Base-by-base conservation (phyloP, 306 rosid genomes). In the Hippophae gyantsensis region DNA sequence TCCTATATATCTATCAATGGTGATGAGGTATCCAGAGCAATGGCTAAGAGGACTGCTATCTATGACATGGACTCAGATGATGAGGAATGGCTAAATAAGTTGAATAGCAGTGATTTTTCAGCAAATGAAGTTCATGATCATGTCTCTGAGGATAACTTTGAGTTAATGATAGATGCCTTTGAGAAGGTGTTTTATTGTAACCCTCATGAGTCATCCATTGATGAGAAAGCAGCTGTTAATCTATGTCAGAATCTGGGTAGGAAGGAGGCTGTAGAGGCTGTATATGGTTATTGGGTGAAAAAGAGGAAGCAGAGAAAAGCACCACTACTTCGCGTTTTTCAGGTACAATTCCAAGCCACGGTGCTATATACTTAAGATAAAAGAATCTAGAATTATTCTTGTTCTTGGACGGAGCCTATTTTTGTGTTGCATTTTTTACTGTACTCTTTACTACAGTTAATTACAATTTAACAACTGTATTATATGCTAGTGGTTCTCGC, bases 21-120 rank as follows among this genome's bases (percentile, higher is more conserved):
- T 8, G 81, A 89, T 53, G 97, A 89, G 80, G 55, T 89, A 58
- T 75, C 66, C 14, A 78, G 95, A 78, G 84, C 84, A 10, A 32
- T 82, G 76, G 62, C 77, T 18, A 84, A 69, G 78, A 70, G 56
- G 58, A 66, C 65, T 0, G 82, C 94, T 1, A 79, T 60, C 57
- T 90, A 90, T 68, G 97, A 90, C 72, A 67, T 87, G 86, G 97
- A 90, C 61, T 80, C 82, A n/a, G 95, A 79, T 42, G 97, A 90
- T 46, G 97, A 90, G 69, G 75, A 66, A 53, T 90, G 95, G 94
- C 71, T 84, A 27, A 68, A 53, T 44, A 74, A 70, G 67, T 74
- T 79, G 40, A 87, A 84, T 52, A 6, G 57, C 0, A 75, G 74
- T 60, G 72, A 46, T 9, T 42, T 32, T 23, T 67, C 50, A 2